phyloP scores from a whole-genome alignment of 192 early-diverging fungal genomes.

The Coemansia reversa region DNA sequence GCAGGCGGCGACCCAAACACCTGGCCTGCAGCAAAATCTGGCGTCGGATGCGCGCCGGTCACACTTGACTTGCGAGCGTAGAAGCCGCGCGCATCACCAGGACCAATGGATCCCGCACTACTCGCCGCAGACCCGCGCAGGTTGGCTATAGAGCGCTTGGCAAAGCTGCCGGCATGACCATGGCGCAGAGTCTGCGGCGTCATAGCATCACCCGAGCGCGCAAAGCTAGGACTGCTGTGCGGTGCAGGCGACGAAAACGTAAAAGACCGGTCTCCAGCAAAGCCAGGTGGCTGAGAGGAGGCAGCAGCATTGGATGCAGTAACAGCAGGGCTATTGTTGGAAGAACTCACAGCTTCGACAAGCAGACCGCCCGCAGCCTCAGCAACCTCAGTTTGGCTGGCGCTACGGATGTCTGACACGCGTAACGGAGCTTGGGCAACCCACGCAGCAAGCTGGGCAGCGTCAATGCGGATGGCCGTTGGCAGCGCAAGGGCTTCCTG shows the following conservation, averaged over 20 bases:
- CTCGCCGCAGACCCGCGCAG: conserved; percentile 19
- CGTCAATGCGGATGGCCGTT: conserved; percentile 43
- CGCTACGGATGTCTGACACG: conserved; percentile 25
- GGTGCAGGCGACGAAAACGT: conserved; percentile 32
- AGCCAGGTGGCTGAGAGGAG: neutral
- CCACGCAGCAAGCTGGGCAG: conserved; percentile 33
- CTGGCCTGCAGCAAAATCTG: conserved; percentile 10
- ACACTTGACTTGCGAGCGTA: conserved; percentile 30
- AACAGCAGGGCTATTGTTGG: neutral
- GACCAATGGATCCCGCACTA: neutral
- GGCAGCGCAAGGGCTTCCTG: conserved; percentile 54
- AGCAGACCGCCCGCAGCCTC: neutral
- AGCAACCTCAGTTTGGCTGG: conserved; percentile 27
- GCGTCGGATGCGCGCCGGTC: neutral
- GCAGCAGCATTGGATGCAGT: neutral
- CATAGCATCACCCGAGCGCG: conserved; percentile 27
- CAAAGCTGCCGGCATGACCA: conserved; percentile 32
- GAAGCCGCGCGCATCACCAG: conserved; percentile 10
- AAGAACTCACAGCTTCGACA: neutral
- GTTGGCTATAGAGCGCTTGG: conserved; percentile 54
- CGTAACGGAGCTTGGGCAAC: conserved; percentile 41
- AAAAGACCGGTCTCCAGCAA: conserved; percentile 25
- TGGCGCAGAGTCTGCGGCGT: conserved; percentile 28
- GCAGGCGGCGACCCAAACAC: conserved; percentile 51
- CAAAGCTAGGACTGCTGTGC: conserved; percentile 21